Evolutionary conservation across 2,329 filamentous ascomycete species (phyloP), one percentile per base, ranked within the genome.

Genomic region (Elsinoe fawcettii): DNA sequence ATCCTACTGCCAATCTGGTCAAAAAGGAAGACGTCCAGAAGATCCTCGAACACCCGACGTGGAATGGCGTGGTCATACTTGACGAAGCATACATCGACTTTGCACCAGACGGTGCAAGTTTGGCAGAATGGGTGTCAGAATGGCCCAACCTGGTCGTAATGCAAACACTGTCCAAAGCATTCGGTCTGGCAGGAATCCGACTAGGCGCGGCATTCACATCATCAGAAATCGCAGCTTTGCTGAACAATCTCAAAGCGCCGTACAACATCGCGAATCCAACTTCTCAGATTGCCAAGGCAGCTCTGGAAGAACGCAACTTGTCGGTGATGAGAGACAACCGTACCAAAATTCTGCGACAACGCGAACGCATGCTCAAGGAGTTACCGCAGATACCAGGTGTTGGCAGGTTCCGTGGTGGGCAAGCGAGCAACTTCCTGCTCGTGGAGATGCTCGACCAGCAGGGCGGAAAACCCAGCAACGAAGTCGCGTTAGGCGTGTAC

Each of bases 51-150:
- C 90, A 96, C 78, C 85, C 88, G 12, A 89, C 85, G 0, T 99
- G 92, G 91, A 99, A 99, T 72, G 93, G 93, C 55, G 77, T 99
- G 20, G 86, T 99, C 2, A 84, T 96, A 2, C 77, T 97, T 23
- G 93, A 99, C 71, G 93, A 99, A 74, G 93, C 93, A 16, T 99
- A 99, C 73, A 84, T 99, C 65, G 93, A 99, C 74, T 99, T 97
- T 68, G 86, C 91, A 5, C 83, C 84, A 5, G 84, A 87, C 49
- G 84, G 82, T 23, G 80, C 88, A 41, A 95, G 88, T 63, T 80
- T 97, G 23, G 92, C 93, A 23, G 88, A 95, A 72, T 95, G 89
- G 86, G 91, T 95, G 1, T 78, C 81, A 34, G 90, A 96, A 67
- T 95, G 88, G 83, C 91, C 92, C 53, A 99, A 99, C 71, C 78